These are phyloP conservation scores for Myriosclerotinia scirpicola DNA, from an alignment of 2,329 filamentous ascomycete species.

Conservation along the genomic window DNA sequence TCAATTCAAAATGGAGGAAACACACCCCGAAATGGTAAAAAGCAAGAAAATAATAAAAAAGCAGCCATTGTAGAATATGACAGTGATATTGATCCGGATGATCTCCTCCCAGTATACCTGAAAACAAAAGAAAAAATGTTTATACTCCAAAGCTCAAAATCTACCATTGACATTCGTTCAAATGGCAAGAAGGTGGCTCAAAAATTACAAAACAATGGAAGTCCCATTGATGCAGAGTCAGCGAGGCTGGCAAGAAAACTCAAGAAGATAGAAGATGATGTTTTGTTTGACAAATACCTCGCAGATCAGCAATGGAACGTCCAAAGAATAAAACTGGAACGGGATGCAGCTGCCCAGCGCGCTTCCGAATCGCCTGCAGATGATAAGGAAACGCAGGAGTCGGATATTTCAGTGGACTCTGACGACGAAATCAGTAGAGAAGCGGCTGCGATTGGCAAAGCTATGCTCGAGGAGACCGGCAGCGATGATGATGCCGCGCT, in stretches of 20 bases:
- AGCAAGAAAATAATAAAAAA: conserved; percentile 30
- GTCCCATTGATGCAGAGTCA: conserved; percentile 45
- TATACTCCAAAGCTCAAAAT: conserved; percentile 53
- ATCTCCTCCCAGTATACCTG: conserved; percentile 74
- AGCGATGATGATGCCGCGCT: conserved; percentile 55
- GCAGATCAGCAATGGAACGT: conserved; percentile 67
- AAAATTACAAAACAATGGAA: conserved; percentile 26
- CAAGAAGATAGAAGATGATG: conserved; percentile 72
- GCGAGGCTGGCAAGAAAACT: conserved; percentile 72
- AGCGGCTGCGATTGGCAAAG: conserved; percentile 58
- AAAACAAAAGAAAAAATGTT: conserved; percentile 70
- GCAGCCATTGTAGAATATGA: conserved; percentile 51
- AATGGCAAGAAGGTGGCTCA: conserved; percentile 24
- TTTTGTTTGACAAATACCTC: conserved; percentile 67
- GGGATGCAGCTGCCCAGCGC: conserved; percentile 55
- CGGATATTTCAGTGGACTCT: conserved; percentile 42
- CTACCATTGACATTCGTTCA: conserved; percentile 44
- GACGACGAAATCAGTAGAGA: conserved; percentile 53
- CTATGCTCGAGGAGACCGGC: conserved; percentile 55
- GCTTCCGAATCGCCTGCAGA: conserved; percentile 32
- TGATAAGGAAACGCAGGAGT: conserved; percentile 34
- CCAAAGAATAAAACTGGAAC: conserved; percentile 59
- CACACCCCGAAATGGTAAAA: conserved; percentile 28
- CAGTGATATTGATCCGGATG: conserved; percentile 72
- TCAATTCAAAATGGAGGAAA: conserved; percentile 18